A percentile compares a stretch with the other conserved stretches of the same genome.
phyloP scores from a whole-genome alignment of 2,329 filamentous ascomycete genomes.

The Fusarium pseudocircinatum region DNA sequence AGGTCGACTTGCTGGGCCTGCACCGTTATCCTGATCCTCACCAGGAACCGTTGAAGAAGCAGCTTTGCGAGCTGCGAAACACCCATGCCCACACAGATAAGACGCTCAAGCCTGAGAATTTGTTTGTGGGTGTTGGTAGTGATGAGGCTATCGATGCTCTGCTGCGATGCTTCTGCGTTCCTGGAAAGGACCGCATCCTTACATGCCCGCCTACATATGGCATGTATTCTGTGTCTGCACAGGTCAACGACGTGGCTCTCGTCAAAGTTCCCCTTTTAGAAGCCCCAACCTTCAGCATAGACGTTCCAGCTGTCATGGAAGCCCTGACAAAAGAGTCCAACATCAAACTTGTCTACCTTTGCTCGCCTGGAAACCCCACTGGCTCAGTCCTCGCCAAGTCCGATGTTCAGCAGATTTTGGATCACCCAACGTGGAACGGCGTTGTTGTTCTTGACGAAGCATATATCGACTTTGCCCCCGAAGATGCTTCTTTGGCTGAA shows the following conservation, averaged over 20 bases:
- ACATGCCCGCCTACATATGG: slow-evolving; percentile 97
- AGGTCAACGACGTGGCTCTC: slow-evolving; percentile 90
- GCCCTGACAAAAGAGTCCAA: slow-evolving; percentile 66
- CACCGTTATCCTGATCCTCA: slow-evolving; percentile 98
- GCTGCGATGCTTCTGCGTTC: slow-evolving; percentile 90
- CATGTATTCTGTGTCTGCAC: slow-evolving; percentile 96
- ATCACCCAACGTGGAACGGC: slow-evolving; percentile 94
- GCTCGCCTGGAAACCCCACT: slow-evolving; percentile 95
- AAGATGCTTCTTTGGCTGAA: slow-evolving; percentile 81
- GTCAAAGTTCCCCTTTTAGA: slow-evolving; percentile 85
- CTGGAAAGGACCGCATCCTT: slow-evolving; percentile 87
- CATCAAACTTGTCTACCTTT: slow-evolving; percentile 92
- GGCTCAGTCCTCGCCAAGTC: slow-evolving; percentile 79
- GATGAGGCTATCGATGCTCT: slow-evolving; percentile 97
- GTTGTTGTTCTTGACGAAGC: slow-evolving; percentile 94
- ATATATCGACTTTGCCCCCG: slow-evolving; percentile 90
- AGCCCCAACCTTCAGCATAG: slow-evolving; percentile 77
- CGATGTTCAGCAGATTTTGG: slow-evolving; percentile 77
- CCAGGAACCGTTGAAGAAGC: slow-evolving; percentile 85
- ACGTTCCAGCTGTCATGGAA: slow-evolving; percentile 73
- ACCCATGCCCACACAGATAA: slow-evolving; percentile 81
- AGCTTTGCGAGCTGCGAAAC: slow-evolving; percentile 88
- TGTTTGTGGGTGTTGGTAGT: slow-evolving; percentile 95
- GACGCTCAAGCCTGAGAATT: slow-evolving; percentile 78
- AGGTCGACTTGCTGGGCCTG: slow-evolving; percentile 79